Evolutionary conservation across 768 basidiomycete genomes (phyloP).

Genomic region (Termitomyces sp.): DNA sequence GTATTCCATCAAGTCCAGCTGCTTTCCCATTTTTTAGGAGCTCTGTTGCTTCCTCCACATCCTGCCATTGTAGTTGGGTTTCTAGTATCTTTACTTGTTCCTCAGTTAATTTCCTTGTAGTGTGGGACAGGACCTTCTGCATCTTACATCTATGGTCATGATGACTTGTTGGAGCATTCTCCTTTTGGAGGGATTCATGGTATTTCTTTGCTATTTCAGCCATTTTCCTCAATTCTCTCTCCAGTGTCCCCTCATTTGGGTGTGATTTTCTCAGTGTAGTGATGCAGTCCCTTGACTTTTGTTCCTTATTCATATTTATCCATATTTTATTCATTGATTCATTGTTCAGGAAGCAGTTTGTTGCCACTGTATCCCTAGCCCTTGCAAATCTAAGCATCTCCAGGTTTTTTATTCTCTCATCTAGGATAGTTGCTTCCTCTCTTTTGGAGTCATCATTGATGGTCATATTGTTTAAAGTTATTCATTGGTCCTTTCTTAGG

Average conservation of each 20-base stretch:
- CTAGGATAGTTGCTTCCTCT: too few relatives aligned
- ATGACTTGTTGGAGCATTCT: not conserved
- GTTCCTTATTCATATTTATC: constrained; percentile 7
- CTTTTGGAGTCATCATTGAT: too few relatives aligned
- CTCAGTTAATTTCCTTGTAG: not conserved
- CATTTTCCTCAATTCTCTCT: constrained; percentile 1
- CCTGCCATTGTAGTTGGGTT: not conserved
- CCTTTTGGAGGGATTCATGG: constrained; percentile 4
- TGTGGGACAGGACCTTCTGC: not conserved
- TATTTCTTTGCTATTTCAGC: constrained; percentile 1
- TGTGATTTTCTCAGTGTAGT: not conserved
- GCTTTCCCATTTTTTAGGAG: constrained; percentile 15
- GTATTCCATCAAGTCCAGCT: too few relatives aligned
- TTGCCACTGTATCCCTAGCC: too few relatives aligned
- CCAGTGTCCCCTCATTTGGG: not conserved
- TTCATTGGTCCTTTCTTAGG: too few relatives aligned
- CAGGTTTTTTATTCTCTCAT: too few relatives aligned
- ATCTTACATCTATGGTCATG: not conserved
- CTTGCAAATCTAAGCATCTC: too few relatives aligned
- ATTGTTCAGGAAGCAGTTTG: constrained; percentile 1
- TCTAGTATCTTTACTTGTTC: not conserved
- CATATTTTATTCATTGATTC: constrained; percentile 13
- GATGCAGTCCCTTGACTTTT: constrained; percentile 15
- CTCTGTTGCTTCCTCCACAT: constrained; percentile 8
- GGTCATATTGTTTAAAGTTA: too few relatives aligned